Conservation (phyloP, 495 filamentous ascomycete species). For the Penicillium cinerascens region DNA sequence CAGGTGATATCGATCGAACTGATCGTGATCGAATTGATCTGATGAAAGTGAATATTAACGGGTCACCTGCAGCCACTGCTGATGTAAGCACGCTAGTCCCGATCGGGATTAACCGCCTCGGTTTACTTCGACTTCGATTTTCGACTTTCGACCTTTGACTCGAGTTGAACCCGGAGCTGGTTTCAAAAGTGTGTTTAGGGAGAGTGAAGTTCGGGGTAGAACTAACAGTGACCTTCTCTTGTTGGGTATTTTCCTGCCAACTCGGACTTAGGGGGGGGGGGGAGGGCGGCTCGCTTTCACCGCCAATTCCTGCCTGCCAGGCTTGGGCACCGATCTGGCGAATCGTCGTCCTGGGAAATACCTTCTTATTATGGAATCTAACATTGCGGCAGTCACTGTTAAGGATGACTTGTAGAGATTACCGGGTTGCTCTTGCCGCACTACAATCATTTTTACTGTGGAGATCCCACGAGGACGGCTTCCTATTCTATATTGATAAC, state of each 20-base stretch:
- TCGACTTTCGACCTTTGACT: background rate
- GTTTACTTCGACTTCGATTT: background rate
- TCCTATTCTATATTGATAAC: no score
- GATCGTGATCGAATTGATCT: background rate
- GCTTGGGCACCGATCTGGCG: background rate
- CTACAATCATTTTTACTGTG: no score
- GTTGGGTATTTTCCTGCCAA: no score
- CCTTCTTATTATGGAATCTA: background rate
- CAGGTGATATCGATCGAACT: background rate
- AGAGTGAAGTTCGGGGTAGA: no score
- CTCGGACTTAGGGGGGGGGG: background rate
- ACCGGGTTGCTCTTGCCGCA: no score
- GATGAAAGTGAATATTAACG: constrained; percentile 8
- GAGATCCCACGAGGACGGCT: no score
- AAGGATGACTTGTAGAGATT: no score
- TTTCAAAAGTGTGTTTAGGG: no score
- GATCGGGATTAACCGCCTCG: constrained; percentile 6
- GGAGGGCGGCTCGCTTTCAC: constrained; percentile 3
- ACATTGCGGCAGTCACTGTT: no score
- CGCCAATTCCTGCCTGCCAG: background rate
- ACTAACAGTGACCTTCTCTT: no score
- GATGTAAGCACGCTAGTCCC: constrained; percentile 12
- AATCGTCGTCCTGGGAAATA: background rate
- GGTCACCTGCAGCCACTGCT: constrained; percentile 12
- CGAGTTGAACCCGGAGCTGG: background rate